A percentile compares a stretch with the other conserved stretches of the same genome.
phyloP scores from a whole-genome alignment of 176 grass and related monocot genomes.

The Aegilops tauschii region DNA sequence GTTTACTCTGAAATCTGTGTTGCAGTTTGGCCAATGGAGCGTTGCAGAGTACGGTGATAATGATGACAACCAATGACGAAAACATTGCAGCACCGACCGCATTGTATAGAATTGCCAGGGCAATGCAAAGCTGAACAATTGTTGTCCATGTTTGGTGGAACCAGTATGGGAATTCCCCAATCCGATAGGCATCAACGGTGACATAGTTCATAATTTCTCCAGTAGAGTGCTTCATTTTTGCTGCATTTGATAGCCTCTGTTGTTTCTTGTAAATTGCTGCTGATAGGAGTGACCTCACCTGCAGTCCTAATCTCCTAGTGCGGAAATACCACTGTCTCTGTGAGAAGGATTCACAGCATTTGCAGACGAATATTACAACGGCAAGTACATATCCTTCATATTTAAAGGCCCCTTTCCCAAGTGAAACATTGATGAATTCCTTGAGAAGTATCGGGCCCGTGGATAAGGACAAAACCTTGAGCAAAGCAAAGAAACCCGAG shows the following conservation, averaged over 20 bases:
- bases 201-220: slow-evolving; percentile 92
- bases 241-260: slow-evolving; percentile 61
- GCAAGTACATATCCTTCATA: slow-evolving; percentile 64
- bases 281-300: slow-evolving; percentile 69
- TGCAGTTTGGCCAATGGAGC: slow-evolving; percentile 86
- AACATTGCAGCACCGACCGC: slow-evolving; percentile 66
- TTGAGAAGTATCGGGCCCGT: slow-evolving; percentile 74
- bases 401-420: slow-evolving; percentile 51
- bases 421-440: slow-evolving; percentile 70
- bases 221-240: slow-evolving; percentile 71
- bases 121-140: slow-evolving; percentile 69
- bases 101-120: slow-evolving; percentile 70
- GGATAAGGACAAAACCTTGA: slow-evolving; percentile 69
- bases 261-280: slow-evolving; percentile 84
- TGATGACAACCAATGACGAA: slow-evolving; percentile 62
- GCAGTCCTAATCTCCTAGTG: slow-evolving; percentile 71
- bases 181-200: slow-evolving; percentile 76
- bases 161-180: slow-evolving; percentile 89
- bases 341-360: slow-evolving; percentile 73
- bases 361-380: slow-evolving; percentile 53
- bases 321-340: slow-evolving; percentile 93
- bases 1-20: slow-evolving; percentile 65
- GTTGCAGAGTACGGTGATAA: slow-evolving; percentile 71
- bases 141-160: slow-evolving; percentile 97
- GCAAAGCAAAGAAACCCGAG: slow-evolving; percentile 73